Evolutionary conservation across 768 basidiomycete genomes (phyloP).

Genomic region (Favolaschia claudopus): DNA sequence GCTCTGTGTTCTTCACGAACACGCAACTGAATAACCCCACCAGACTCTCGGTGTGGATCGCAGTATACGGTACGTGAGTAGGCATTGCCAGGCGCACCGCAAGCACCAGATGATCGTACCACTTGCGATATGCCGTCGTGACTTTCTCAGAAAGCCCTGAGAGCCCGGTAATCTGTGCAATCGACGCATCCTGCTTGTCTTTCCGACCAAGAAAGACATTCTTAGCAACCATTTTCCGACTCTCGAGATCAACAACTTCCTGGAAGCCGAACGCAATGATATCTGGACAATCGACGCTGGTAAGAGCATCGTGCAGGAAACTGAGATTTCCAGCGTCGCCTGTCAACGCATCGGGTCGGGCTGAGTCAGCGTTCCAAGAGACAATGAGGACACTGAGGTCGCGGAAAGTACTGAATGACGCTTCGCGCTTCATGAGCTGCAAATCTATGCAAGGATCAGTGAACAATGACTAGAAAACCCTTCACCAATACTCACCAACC

Average conservation of each 20-base stretch:
- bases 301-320: constrained; percentile 82
- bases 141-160: constrained; percentile 80
- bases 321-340: constrained; percentile 74
- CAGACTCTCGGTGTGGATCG: constrained; percentile 84
- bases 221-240: constrained; percentile 91
- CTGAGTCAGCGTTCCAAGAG: constrained; percentile 94
- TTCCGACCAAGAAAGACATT: constrained; percentile 84
- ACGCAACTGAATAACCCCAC: constrained; percentile 86
- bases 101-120: constrained; percentile 81
- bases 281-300: constrained; percentile 79
- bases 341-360: constrained; percentile 76
- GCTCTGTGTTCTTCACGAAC: constrained; percentile 77
- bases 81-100: constrained; percentile 82
- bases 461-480: neutral
- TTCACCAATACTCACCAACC: constrained; percentile 69
- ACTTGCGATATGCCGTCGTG: constrained; percentile 84
- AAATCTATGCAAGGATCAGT: constrained; percentile 57
- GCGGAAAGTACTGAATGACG: constrained; percentile 80
- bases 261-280: constrained; percentile 96
- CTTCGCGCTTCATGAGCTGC: constrained; percentile 78
- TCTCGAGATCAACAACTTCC: constrained; percentile 96
- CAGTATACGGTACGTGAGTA: constrained; percentile 75
- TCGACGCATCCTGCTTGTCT: constrained; percentile 62
- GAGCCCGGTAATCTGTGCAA: constrained; percentile 40
- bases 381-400: constrained; percentile 79